Evolutionary conservation across 2,329 filamentous ascomycete genomes (phyloP), one percentile per base, ranked within the genome.

Genomic region (Phoma sp.): DNA sequence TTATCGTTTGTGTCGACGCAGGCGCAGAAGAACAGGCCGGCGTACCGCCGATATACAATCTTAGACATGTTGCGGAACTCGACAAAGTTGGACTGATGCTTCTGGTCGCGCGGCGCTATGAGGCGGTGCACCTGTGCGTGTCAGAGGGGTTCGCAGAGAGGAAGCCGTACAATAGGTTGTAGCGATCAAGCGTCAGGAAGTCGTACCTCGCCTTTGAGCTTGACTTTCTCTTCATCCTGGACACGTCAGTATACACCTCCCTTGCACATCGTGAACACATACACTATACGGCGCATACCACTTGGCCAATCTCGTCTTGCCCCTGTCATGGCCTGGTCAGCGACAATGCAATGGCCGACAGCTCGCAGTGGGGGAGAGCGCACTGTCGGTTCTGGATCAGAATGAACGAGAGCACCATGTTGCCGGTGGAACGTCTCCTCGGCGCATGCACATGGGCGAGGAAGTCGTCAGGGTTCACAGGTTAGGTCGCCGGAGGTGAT

Each of bases 81-180:
- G 83, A 99, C 95, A 73, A 99, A 99, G 81, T 99, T 99, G 80
- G 92, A 96, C 77, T 99, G 95, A 82, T 99, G 96, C 76, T 99
- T 99, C 76, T 99, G 95, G 79, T 99, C 95, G 73, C 95, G 91
- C 6, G 95, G 95, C 0, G 95, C 95, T 58, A 99, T 94, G 66
- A 99, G 92, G 61, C 95, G 93, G 83, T 99, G 95, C 69, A 98
- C 91, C 89, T 92, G 68, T n/a, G 46, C n/a, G 2, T 2, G 19
- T 43, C 21, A 50, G 35, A 53, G 33, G 52, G 22, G 41, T 35
- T 29, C 7, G 46, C 15, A 39, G 32, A 43, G 50, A 51, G 40
- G 55, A 32, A 44, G 32, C 17, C 8, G 29, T 17, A 31, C 4
- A 22, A 21, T 9, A 24, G 15, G n/a, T 9, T 2, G 17, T 13